Conservation (phyloP, 2,329 filamentous ascomycete genomes). For the Amylocarpus encephaloides region DNA sequence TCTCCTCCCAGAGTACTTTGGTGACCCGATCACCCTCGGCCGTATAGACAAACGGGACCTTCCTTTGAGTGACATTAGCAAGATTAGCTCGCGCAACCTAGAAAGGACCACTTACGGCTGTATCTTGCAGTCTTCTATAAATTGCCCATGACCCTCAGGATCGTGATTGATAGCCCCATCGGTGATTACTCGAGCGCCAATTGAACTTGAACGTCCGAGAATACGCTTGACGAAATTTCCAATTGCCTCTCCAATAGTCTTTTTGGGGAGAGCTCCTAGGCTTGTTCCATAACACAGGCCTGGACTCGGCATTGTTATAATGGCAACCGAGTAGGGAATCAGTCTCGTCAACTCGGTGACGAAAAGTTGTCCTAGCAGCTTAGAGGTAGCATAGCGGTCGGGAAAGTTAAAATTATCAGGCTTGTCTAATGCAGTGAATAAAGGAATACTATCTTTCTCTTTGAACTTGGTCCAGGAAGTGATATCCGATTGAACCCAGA, state of each 20-base stretch:
- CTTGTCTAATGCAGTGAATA: neutral
- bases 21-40: neutral
- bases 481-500: neutral
- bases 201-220: conserved; percentile 1
- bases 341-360: conserved; percentile 8
- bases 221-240: conserved; percentile 2
- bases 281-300: conserved; percentile 4
- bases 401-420: neutral
- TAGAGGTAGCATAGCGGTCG: conserved; percentile 7
- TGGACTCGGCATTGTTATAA: conserved; percentile 6
- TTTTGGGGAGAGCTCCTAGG: neutral
- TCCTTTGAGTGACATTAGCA: neutral
- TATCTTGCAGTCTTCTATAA: conserved; percentile 7
- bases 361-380: conserved; percentile 12
- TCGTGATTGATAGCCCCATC: conserved; percentile 4
- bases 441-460: neutral
- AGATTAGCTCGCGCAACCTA: neutral
- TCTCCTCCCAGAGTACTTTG: conserved; percentile 7
- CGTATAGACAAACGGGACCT: conserved; percentile 6
- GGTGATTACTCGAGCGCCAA: conserved; percentile 6
- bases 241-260: neutral
- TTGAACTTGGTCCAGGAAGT: conserved; percentile 1
- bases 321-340: conserved; percentile 5
- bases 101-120: conserved; percentile 6
- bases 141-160: conserved; percentile 8